A percentile compares a stretch with the other conserved stretches of the same genome.
These are phyloP conservation scores for Pythium insidiosum DNA, from an alignment of 352 stramenopile genomes.

Conservation along the genomic window DNA sequence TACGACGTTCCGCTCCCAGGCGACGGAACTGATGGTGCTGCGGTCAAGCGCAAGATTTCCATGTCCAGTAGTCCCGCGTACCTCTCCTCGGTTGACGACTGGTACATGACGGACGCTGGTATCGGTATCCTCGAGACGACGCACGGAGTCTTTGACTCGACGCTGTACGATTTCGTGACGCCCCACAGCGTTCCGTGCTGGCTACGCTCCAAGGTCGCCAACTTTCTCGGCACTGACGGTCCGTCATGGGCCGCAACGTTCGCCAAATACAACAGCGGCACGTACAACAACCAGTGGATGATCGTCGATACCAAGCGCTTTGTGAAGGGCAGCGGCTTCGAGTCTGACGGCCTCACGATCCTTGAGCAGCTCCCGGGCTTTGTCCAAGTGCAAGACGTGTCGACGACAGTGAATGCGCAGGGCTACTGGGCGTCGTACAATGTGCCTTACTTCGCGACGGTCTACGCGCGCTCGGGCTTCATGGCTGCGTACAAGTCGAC, in stretches of 20 bases:
- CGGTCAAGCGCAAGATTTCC: constrained; percentile 29
- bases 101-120: constrained; percentile 56
- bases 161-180: constrained; percentile 39
- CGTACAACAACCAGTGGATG: constrained; percentile 87
- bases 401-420: constrained; percentile 27
- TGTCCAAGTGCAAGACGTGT: constrained; percentile 49
- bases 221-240: constrained; percentile 32
- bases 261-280: constrained; percentile 54
- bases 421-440: constrained; percentile 82
- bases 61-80: constrained; percentile 76
- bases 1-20: constrained; percentile 51
- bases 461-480: constrained; percentile 59
- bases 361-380: constrained; percentile 67
- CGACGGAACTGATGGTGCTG: neutral
- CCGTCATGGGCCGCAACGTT: constrained; percentile 38
- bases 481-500: constrained; percentile 19
- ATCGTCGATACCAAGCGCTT: constrained; percentile 62
- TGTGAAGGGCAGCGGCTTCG: constrained; percentile 26
- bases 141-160: constrained; percentile 47
- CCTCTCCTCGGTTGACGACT: constrained; percentile 73
- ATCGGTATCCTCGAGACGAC: constrained; percentile 64
- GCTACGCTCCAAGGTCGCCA: constrained; percentile 49
- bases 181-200: constrained; percentile 54
- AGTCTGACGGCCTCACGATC: constrained; percentile 35
- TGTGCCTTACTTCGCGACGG: constrained; percentile 60